Evolutionary conservation across 129 eudicot genomes (phyloP), one percentile per base, ranked within the genome.

Genomic region (Flaveria sonorensis): DNA sequence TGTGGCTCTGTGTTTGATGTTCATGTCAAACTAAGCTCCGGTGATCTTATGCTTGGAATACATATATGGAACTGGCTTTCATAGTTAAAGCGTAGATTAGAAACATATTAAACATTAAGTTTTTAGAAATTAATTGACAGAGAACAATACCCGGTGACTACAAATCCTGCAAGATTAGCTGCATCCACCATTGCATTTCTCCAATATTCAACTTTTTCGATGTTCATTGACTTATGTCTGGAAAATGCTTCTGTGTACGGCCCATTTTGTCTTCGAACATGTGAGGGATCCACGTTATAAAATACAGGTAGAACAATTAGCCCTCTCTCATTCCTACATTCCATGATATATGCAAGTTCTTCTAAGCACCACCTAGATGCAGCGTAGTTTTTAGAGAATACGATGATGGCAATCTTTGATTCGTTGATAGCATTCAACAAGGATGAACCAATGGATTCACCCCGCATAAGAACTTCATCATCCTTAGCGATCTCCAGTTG

Each of bases 281-380:
- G 16, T 0, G 66, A 59, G 16, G 66, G 66, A 2, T 60, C 50
- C 52, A 70, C 64, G 15, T 60, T 40, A 60, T 70, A 78, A 32
- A 47, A 79, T 62, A 79, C n/a, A n/a, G 82, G 77, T 10, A 60
- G 19, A 60, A 79, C 63, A 1, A 62, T n/a, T 46, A 28, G 64
- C 36, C 65, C 72, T 64, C 15, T 30, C 62, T 48, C 63, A n/a
- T 18, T 39, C 21, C 13, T 81, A 53, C 76, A 16, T 43, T 81
- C 64, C 67, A 81, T 51, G 51, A 81, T 75, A 21, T 1, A 6
- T 26, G 4, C 67, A 28, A 81, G 76, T 64, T 81, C 81, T 9
- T 81, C 57, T 9, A 81, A 65, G 24, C 80, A 81, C 84, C 81
- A 75, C 0, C 1, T 0, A 0, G 85, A 81, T 1, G 5, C 2